Evolutionary conservation across 2,329 filamentous ascomycete genomes (phyloP), one percentile per base, ranked within the genome.

Genomic region (Arthrocladium fulminans): DNA sequence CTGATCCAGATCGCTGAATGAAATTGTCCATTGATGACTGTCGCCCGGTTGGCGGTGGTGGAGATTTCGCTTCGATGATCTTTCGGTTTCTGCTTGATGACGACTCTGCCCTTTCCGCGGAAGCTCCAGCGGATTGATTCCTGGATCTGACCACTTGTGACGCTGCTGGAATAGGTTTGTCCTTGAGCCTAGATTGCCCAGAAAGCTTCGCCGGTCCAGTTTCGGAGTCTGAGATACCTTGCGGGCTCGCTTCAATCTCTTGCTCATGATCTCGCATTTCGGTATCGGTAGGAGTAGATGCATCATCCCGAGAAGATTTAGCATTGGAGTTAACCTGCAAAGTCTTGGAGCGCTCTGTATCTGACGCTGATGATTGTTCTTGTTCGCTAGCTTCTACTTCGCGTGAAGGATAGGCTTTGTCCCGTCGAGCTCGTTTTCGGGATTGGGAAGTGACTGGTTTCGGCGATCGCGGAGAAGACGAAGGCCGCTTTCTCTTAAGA

Each of bases 21-120:
- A 41, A 41, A 20, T 41, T 20, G 7, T 41, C 39, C 39, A 41
- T 41, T 13, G 39, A 24, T 7, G 24, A 25, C 24, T 41, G 39
- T 17, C 39, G 22, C 22, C 13, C 25, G n/a, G 13, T 13, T 4
- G 39, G 13, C 10, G 20, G 39, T 23, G 10, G 3, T n/a, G 39
- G 39, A 9, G 39, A 15, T 15, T 9, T 5, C 6, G 32, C 39
- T 25, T 41, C n/a, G 12, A 23, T 23, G 2, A 3, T 8, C 12
- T 6, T 13, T 3, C 20, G 10, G 13, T 13, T 25, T 25, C 20
- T 24, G 20, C 3, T 23, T 25, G 19, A 7, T 35, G 32, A 35
- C 32, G 32, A 15, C 17, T 15, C 13, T 7, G 32, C 13, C 6
- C 5, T 9, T 7, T 35, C 13, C n/a, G 32, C 7, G 17, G 32